Evolutionary conservation across 1,139 yeast species (phyloP).

Genomic region (Yamadazyma sp.): DNA sequence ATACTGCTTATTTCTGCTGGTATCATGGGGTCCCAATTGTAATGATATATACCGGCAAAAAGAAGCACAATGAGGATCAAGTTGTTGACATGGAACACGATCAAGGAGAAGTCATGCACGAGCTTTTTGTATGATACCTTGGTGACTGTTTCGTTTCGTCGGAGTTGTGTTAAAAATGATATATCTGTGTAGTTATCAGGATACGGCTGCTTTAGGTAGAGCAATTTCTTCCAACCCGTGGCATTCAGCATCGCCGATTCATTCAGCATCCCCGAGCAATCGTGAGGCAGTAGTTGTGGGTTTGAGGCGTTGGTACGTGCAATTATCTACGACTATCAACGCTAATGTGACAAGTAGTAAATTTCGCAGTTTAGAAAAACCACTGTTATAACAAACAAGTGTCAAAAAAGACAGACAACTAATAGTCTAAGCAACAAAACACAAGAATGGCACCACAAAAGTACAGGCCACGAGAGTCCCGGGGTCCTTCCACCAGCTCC

Average conservation of each 20-base stretch:
- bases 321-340: too few species aligned
- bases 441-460: not conserved
- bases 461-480: slow-evolving; percentile 5
- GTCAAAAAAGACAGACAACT: too few species aligned
- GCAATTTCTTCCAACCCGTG: slow-evolving; percentile 68
- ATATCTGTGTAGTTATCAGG: slow-evolving; percentile 90
- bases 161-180: slow-evolving; percentile 75
- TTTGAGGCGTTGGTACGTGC: too few species aligned
- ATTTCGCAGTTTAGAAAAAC: too few species aligned
- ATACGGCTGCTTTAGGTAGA: slow-evolving; percentile 85
- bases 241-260: not conserved
- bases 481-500: slow-evolving; percentile 5
- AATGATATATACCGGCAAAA: slow-evolving; percentile 57
- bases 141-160: slow-evolving; percentile 73
- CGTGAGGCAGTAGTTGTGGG: too few species aligned
- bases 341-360: too few species aligned
- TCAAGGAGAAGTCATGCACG: slow-evolving; percentile 65
- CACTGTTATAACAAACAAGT: too few species aligned
- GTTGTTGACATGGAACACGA: slow-evolving; percentile 64
- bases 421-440: not conserved
- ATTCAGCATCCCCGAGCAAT: too few species aligned
- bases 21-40: slow-evolving; percentile 43
- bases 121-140: slow-evolving; percentile 64
- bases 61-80: slow-evolving; percentile 60
- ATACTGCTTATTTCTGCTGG: slow-evolving; percentile 31